Base-by-base conservation (phyloP, 441 rosid genomes). In the Gossypium gossypioides region DNA sequence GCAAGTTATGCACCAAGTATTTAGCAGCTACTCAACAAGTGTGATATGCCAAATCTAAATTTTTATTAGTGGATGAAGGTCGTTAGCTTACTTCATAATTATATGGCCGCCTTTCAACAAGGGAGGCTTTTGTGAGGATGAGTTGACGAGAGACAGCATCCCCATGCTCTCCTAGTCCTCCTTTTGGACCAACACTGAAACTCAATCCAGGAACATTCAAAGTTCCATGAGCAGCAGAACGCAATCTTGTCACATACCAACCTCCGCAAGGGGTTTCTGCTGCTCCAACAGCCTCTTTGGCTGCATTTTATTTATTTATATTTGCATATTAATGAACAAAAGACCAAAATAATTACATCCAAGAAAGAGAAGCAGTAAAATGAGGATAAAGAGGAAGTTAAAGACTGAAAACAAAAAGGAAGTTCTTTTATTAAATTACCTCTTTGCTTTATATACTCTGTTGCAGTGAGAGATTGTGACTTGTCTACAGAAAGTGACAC, bases 211-310 rank as follows among this genome's bases (percentile, higher is more conserved):
- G 82, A 84, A 86, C 81, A 82, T 89, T 84, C 75, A 88, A 77
- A 74, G 99, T 93, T 81, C 98, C 99, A 86, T 83, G 99, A 61
- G 97, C 97, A 77, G 94, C 92, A 80, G 97, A 86, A 16, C 98
- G 88, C 81, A 96, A 82, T 86, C 94, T 86, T 76, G 92, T 90
- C 44, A 96, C 97, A 71, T 88, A 89, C 98, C 99, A 96, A 74
- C 94, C 87, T 48, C 97, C 97, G 57, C 76, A 87, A 68, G 99
- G 98, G 74, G 94, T 90, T 85, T 91, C 97, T 75, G 83, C 91
- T 54, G 96, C 92, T 78, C 99, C 97, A 77, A 90, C 92, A 37
- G 96, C 93, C 79, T 96, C 98, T 82, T 93, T 91, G 68, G 91
- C 99, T 96, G 85, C 54, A 76, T 73, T 74, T 78, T 55, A 51